Base-by-base conservation (phyloP, 2,329 filamentous ascomycete species). In the Penicillium sp. region DNA sequence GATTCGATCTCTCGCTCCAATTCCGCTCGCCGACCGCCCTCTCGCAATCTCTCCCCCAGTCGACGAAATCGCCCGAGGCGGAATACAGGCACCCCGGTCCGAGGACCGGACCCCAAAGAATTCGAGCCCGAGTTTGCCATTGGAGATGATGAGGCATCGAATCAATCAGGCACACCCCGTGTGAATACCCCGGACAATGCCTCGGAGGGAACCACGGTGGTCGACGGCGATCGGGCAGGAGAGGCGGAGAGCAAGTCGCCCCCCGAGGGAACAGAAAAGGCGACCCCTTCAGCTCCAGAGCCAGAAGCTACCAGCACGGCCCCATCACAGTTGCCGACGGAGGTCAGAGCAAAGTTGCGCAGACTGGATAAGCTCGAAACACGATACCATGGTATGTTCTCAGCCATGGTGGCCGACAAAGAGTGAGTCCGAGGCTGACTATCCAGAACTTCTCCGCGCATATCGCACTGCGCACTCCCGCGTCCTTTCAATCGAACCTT, bases 381-480 rank as follows among this genome's bases (percentile, higher is more conserved):
- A 4, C 86, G 84, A 41, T 96, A 96, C 63, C 80, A 85, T 59
- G 86, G 85, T 89, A 72, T 35, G 51, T 9, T 26, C 12, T 35
- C 12, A 27, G 12, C 25, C 17, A 26, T 16, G 12, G 28, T 13
- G 15, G 11, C 28, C 4, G 32, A 14, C 28, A 15, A 28, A 4
- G 12, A 27, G 9, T 14, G 16, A n/a, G n/a, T n/a, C n/a, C n/a
- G n/a, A n/a, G n/a, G n/a, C 7, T 25, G 12, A 12, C 18, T 16
- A 20, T 41, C n/a, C 50, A 87, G 90, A 96, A 56, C 73, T 98
- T 1, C 72, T 96, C 33, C 83, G 87, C 39, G 95, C 90, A 6
- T 98, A 98, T 65, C 80, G 88, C 45, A 82, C 89, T 48, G 92
- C 92, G 12, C 90, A 98, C 68, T 79, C 85, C 40, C 81, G 88